These are phyloP conservation scores for Globisporangium megalacanthum DNA, from an alignment of 352 stramenopile species.

Conservation along the genomic window DNA sequence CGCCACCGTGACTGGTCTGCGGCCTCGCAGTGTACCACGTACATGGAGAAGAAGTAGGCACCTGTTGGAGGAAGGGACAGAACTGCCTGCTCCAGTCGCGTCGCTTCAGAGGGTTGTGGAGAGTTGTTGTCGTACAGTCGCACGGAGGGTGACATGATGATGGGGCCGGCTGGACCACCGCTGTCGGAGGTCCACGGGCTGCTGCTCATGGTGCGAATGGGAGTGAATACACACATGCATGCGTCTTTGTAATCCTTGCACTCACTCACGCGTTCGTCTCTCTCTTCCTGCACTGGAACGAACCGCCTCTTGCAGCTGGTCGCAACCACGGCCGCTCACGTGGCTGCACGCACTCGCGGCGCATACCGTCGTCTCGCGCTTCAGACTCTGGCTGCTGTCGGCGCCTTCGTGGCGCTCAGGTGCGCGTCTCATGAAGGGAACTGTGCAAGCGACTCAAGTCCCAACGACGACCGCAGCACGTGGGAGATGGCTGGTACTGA, in stretches of 20 bases:
- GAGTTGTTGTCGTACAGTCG: background rate
- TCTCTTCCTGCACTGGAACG: background rate
- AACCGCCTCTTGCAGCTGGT: background rate
- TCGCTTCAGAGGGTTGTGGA: background rate
- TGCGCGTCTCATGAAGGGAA: background rate
- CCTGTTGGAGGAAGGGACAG: background rate
- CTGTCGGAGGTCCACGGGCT: conserved; percentile 12
- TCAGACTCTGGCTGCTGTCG: background rate
- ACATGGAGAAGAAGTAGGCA: conserved; percentile 35
- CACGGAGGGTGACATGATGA: background rate
- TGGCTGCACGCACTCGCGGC: background rate
- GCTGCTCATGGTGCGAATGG: conserved; percentile 11
- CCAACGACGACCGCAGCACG: too few species aligned
- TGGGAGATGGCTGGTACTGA: too few species aligned
- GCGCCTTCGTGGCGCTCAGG: conserved; percentile 18
- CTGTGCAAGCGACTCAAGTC: background rate
- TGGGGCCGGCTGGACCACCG: background rate
- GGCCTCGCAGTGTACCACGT: conserved; percentile 61
- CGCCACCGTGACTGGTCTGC: conserved; percentile 75
- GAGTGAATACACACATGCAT: conserved; percentile 1
- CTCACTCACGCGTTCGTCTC: background rate
- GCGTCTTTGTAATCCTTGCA: too few species aligned
- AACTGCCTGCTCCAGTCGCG: background rate
- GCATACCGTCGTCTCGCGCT: background rate
- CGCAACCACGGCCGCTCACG: background rate